Conservation (phyloP, 225 moss, liverwort and hornwort species). For the Pseudisothecium myosuroides region DNA sequence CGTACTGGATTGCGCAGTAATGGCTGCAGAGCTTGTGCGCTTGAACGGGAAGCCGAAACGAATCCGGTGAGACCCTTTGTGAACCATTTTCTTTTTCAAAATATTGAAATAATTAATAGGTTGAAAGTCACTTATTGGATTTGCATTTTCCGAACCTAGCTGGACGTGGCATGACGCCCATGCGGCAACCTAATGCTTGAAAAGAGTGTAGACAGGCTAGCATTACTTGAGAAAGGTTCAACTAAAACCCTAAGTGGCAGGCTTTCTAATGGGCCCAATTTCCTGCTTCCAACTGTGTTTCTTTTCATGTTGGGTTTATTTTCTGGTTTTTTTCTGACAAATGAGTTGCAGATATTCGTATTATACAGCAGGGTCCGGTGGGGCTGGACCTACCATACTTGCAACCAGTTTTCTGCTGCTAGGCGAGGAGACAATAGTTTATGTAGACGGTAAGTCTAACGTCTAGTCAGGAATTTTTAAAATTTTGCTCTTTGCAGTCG, state of each 20-base stretch:
- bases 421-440: conserved; percentile 66
- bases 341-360: conserved; percentile 64
- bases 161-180: background rate
- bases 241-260: background rate
- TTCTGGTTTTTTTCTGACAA: background rate
- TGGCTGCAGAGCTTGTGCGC: conserved; percentile 85
- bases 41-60: conserved; percentile 57
- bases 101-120: background rate
- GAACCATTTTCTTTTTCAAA: background rate
- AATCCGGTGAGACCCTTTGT: conserved; percentile 31
- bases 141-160: background rate
- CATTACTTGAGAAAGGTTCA: background rate
- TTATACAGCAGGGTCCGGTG: conserved; percentile 88
- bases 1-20: conserved; percentile 35
- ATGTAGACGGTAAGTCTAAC: conserved; percentile 37
- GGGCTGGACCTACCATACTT: conserved; percentile 90
- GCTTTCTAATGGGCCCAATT: background rate
- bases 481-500: background rate
- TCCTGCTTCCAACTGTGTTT: background rate
- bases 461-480: background rate
- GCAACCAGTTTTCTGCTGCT: conserved; percentile 78
- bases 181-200: background rate
- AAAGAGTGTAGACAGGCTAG: background rate
- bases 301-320: background rate
- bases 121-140: background rate